Percentiles rank a stretch among this genome's conserved stretches.
Conservation (phyloP, 2,329 filamentous ascomycete species). For the Cephalotrichum gorgonifer region DNA sequence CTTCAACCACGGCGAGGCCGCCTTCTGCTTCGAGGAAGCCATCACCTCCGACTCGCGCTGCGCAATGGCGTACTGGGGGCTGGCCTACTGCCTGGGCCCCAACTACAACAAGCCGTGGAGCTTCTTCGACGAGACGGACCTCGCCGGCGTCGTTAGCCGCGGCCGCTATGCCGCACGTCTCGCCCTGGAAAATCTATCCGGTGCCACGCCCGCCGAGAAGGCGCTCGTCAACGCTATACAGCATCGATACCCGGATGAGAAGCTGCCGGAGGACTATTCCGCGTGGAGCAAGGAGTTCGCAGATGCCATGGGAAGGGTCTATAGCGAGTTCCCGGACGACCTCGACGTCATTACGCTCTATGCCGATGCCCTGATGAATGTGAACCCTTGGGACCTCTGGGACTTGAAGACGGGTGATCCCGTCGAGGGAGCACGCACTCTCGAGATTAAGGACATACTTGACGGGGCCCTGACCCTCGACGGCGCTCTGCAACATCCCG, state of each 20-base stretch:
- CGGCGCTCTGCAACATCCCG: constrained; percentile 48
- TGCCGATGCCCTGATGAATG: constrained; percentile 35
- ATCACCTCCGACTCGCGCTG: constrained; percentile 41
- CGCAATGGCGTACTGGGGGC: constrained; percentile 58
- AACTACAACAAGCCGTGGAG: constrained; percentile 74
- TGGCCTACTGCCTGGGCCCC: constrained; percentile 61
- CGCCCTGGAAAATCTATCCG: constrained; percentile 27
- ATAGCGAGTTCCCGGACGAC: constrained; percentile 25
- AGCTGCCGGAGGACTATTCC: constrained; percentile 35
- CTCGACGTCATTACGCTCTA: constrained; percentile 25
- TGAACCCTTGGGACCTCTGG: constrained; percentile 36
- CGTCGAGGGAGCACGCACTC: constrained; percentile 12
- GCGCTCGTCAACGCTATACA: constrained; percentile 52
- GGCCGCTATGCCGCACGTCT: constrained; percentile 31
- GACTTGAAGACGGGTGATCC: constrained; percentile 22
- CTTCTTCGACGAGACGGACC: constrained; percentile 52
- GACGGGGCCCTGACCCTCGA: constrained; percentile 37
- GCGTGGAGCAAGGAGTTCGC: constrained; percentile 40
- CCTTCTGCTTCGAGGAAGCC: constrained; percentile 51
- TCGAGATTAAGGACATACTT: constrained; percentile 22
- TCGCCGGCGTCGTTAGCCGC: constrained; percentile 36
- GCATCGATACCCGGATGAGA: constrained; percentile 46
- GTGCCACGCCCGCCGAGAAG: constrained; percentile 21
- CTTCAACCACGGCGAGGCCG: constrained; percentile 68
- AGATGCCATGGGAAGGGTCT: constrained; percentile 26